Percentiles rank a stretch among this genome's conserved stretches.
Conservation (phyloP, 2,329 filamentous ascomycete genomes). For the Helicocarpus griseus region DNA sequence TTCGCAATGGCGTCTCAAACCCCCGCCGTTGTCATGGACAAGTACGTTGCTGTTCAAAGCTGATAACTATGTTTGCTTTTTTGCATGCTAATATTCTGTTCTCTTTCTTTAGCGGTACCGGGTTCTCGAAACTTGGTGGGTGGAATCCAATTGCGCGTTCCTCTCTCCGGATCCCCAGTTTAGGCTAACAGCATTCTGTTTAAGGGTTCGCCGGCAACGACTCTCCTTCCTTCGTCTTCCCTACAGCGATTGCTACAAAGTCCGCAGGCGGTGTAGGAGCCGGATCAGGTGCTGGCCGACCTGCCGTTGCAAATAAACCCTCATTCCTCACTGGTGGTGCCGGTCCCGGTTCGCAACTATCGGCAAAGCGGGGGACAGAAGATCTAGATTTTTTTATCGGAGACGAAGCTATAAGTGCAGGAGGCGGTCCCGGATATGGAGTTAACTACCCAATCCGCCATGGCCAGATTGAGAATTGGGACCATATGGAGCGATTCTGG, state of each 20-base stretch:
- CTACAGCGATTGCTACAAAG: constrained; percentile 96
- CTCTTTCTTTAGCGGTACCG: constrained; percentile 69
- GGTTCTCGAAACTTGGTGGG: constrained; percentile 96
- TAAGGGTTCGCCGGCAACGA: constrained; percentile 97
- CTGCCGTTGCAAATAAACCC: constrained; percentile 86
- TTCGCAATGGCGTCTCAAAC: constrained; percentile 86
- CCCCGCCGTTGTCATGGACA: constrained; percentile 99
- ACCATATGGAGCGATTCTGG: constrained; percentile 99
- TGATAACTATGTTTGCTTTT: constrained; percentile 13
- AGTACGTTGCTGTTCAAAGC: constrained; percentile 55
- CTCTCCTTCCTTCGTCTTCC: constrained; percentile 97
- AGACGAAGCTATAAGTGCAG: constrained; percentile 81
- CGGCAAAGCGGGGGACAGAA: constrained; percentile 88
- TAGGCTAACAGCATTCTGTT: constrained; percentile 24
- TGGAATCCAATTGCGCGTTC: constrained; percentile 7
- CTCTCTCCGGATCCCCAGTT: constrained; percentile 8
- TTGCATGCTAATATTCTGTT: constrained; percentile 34
- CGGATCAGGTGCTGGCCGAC: constrained; percentile 75
- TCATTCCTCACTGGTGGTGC: constrained; percentile 89
- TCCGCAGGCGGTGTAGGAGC: constrained; percentile 57
- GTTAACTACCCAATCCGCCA: constrained; percentile 96
- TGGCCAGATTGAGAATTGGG: constrained; percentile 98
- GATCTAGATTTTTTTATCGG: constrained; percentile 98
- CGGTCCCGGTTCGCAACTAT: constrained; percentile 71
- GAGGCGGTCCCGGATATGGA: constrained; percentile 82